These are phyloP conservation scores for Rhizopogon sp. DNA, from an alignment of 768 basidiomycete genomes.

Conservation along the genomic window DNA sequence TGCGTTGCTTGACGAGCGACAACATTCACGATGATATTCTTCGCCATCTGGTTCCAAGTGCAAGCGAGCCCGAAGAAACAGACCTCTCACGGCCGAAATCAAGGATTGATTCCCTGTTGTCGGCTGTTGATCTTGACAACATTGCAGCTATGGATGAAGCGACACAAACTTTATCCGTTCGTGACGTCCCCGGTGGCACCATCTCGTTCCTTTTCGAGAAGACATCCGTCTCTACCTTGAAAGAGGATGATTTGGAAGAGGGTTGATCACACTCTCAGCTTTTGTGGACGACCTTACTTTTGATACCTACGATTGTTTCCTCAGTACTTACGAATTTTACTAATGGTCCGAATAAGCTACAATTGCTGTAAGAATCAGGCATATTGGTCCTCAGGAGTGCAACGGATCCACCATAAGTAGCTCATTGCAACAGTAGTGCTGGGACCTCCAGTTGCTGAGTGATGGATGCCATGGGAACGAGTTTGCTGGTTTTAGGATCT, in stretches of 20 bases:
- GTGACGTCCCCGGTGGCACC: conserved; percentile 56
- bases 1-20: conserved; percentile 38
- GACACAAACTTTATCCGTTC: conserved; percentile 34
- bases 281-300: background rate
- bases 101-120: conserved; percentile 29
- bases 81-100: conserved; percentile 14
- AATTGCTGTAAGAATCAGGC: background rate
- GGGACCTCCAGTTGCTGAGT: too few relatives aligned
- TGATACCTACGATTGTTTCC: background rate
- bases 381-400: too few relatives aligned
- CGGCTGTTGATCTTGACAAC: conserved; percentile 46
- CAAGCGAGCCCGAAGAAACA: conserved; percentile 11
- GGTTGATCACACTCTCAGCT: background rate
- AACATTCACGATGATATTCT: conserved; percentile 65
- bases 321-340: background rate
- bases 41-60: conserved; percentile 33
- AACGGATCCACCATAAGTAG: too few relatives aligned
- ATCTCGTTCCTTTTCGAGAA: conserved; percentile 76
- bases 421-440: too few relatives aligned
- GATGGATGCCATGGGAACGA: too few relatives aligned
- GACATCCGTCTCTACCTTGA: conserved; percentile 25
- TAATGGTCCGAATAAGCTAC: background rate
- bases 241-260: conserved; percentile 9
- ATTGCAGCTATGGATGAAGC: conserved; percentile 32
- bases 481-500: too few relatives aligned